Evolutionary conservation across 1,284 basidiomycete genomes (phyloP).

Genomic region (Cutaneotrichosporon sp.): DNA sequence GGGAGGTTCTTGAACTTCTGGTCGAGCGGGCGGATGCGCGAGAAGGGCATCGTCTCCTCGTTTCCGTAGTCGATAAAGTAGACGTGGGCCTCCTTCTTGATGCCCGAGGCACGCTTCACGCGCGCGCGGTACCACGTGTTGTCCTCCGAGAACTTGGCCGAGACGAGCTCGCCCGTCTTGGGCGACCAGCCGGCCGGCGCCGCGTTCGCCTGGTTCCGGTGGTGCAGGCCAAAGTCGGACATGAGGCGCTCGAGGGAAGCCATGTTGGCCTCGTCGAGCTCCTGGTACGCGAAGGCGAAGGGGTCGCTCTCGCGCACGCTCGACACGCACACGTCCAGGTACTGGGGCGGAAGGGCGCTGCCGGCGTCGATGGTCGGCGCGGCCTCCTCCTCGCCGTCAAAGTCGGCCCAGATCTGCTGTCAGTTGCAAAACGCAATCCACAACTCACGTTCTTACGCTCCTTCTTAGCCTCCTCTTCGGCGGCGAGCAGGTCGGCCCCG

Average conservation of each 20-base stretch:
- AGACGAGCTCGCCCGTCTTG: slow-evolving; percentile 82
- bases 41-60: slow-evolving; percentile 76
- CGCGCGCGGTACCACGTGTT: slow-evolving; percentile 92
- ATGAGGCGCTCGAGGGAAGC: slow-evolving; percentile 89
- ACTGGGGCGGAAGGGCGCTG: slow-evolving; percentile 72
- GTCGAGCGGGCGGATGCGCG: slow-evolving; percentile 73
- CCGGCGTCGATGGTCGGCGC: slow-evolving; percentile 50
- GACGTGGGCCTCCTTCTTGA: slow-evolving; percentile 66
- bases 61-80: slow-evolving; percentile 65
- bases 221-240: slow-evolving; percentile 85
- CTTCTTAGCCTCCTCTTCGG: slow-evolving; percentile 79
- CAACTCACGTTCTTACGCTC: slow-evolving; percentile 70
- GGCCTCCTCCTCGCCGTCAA: slow-evolving; percentile 67
- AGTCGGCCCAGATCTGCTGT: slow-evolving; percentile 76
- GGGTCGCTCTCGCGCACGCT: slow-evolving; percentile 75
- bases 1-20: slow-evolving; percentile 79
- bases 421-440: not conserved
- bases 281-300: slow-evolving; percentile 90
- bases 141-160: slow-evolving; percentile 66
- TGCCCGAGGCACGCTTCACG: slow-evolving; percentile 73
- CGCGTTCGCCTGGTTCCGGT: slow-evolving; percentile 63
- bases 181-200: slow-evolving; percentile 70
- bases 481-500: slow-evolving; percentile 75
- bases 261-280: slow-evolving; percentile 80
- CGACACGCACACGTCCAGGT: slow-evolving; percentile 88